Evolutionary conservation across 148 eudicot genomes (phyloP).

Genomic region (Rhododendron williamsianum): DNA sequence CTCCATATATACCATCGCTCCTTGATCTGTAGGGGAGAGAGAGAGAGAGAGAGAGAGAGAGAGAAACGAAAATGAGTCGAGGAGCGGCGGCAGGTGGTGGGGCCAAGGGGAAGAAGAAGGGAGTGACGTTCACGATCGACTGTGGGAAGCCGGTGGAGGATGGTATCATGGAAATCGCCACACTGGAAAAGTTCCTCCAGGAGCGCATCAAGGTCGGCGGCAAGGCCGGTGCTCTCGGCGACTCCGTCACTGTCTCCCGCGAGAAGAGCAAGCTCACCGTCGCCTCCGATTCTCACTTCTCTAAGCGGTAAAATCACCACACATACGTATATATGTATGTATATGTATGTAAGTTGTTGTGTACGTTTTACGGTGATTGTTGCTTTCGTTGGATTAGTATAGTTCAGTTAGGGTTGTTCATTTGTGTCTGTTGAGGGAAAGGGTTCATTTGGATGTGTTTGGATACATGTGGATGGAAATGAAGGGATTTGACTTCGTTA

Average conservation of each 20-base stretch:
- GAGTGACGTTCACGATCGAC: constrained; percentile 23
- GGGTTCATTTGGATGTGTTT: no score
- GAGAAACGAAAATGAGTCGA: not conserved
- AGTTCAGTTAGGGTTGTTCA: not conserved
- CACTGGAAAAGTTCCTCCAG: constrained; percentile 33
- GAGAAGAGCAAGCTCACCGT: constrained; percentile 27
- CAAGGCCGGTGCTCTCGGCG: constrained; percentile 30
- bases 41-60: not conserved
- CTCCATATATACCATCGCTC: not conserved
- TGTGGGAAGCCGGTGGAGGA: constrained; percentile 32
- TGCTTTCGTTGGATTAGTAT: not conserved
- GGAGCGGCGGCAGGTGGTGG: constrained; percentile 11
- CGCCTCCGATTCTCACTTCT: constrained; percentile 20
- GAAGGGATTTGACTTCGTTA: not conserved
- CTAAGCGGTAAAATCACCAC: constrained; percentile 15
- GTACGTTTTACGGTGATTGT: not conserved
- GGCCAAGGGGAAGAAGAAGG: constrained; percentile 22
- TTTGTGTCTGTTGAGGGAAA: not conserved
- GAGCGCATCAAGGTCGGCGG: constrained; percentile 31
- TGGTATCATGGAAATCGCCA: constrained; percentile 31
- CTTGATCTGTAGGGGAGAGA: not conserved
- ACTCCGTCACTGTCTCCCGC: constrained; percentile 18
- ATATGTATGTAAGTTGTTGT: not conserved
- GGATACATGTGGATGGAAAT: not conserved
- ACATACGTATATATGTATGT: not conserved